These are phyloP conservation scores for Populus pruinosa DNA, from an alignment of 345 rosid species.

Conservation along the genomic window DNA sequence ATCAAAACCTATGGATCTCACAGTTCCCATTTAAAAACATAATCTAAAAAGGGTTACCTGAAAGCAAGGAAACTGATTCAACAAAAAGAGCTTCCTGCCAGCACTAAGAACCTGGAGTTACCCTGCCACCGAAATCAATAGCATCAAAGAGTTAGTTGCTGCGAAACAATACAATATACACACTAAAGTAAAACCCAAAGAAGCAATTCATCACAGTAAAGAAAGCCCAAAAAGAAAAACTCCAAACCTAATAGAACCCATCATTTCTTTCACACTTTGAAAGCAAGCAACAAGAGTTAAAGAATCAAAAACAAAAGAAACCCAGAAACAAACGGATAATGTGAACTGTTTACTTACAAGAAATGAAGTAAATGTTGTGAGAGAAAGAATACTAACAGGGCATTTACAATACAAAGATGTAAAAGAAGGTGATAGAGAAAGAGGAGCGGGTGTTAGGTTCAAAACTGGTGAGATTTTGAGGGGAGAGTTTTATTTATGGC, in stretches of 20 bases:
- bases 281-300: conserved; percentile 16
- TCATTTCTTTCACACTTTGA: conserved; percentile 3
- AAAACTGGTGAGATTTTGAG: conserved; percentile 34
- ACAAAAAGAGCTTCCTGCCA: conserved; percentile 17
- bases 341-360: conserved; percentile 15
- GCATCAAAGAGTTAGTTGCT: neutral
- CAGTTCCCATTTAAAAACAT: conserved; percentile 6
- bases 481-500: conserved; percentile 12
- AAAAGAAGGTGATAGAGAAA: neutral
- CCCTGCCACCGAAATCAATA: conserved; percentile 16
- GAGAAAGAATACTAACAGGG: neutral
- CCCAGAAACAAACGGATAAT: conserved; percentile 1
- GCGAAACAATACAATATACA: neutral
- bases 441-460: conserved; percentile 34
- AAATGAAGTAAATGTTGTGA: neutral
- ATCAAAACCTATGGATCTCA: conserved; percentile 23
- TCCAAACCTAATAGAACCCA: conserved; percentile 13
- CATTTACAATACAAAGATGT: neutral
- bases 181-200: neutral
- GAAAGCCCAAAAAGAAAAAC: conserved; percentile 3
- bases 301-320: neutral
- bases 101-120: conserved; percentile 1
- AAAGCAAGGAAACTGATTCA: conserved; percentile 17
- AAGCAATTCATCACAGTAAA: conserved; percentile 5
- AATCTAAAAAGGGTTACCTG: conserved; percentile 24